Evolutionary conservation across 768 basidiomycete species (phyloP), one percentile per base, ranked within the genome.

Genomic region (Collybiopsis luxurians): DNA sequence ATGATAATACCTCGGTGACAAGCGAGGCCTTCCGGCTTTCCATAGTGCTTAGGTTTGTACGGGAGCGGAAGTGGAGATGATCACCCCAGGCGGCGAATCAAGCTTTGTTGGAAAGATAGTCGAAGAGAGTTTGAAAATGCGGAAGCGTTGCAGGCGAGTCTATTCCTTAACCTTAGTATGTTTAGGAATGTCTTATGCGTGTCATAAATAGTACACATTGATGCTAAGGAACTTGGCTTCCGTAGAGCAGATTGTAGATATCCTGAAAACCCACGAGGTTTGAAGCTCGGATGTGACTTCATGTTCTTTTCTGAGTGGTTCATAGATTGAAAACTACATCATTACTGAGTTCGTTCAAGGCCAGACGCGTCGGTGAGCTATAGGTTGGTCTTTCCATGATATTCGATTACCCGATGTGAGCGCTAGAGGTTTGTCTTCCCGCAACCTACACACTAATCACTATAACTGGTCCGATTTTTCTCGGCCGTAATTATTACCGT

Each of bases 211-310:
- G 96, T 98, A 86, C 64, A 95, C 95, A 0, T 92, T 92, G 4
- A 88, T 98, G 82, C 78, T 98, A 0, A 96, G 96, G 2, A 96
- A 93, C 63, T 75, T 88, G 69, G 82, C 89, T 0, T 92, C 92
- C 2, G 76, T 98, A 2, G 67, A 71, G 0, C 71, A 81, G 2
- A 70, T 98, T 6, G 81, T 93, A 0, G 72, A 73, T 1, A 67
- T 78, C 0, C 71, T 97, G 21, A 78, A 78, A 34, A 61, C 69
- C 13, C 65, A 64, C 49, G 56, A 61, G 4, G 80, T 78, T 28
- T 50, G 71, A 45, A 3, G n/a, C 15, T 24, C 9, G 42, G 24
- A 19, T 53, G 24, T 53, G 36, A 39, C 44, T 24, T n/a, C 28
- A 7, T 21, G 1, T 36, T 45, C 39, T 27, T 19, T 28, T 1